Evolutionary conservation across 768 basidiomycete genomes (phyloP).

Genomic region (Pleurotus sapidus): DNA sequence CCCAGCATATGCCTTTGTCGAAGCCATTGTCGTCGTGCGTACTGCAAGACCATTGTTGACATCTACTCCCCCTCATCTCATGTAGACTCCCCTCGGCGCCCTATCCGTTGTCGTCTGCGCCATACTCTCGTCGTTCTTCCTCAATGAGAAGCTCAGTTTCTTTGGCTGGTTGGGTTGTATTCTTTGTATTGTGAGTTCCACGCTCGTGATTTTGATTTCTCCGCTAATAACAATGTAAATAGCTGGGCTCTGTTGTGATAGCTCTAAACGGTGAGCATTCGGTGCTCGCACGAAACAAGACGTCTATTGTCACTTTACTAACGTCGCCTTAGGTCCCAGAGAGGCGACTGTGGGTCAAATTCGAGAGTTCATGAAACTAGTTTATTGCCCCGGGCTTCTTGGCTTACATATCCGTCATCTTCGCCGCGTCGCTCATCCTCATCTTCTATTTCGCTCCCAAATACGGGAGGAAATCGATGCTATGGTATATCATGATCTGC

Average conservation of each 20-base stretch:
- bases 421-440: slow-evolving; percentile 63
- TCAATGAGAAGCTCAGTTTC: slow-evolving; percentile 89
- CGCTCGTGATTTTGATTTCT: background rate
- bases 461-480: slow-evolving; percentile 90
- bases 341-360: slow-evolving; percentile 73
- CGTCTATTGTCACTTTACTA: slow-evolving; percentile 13
- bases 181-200: slow-evolving; percentile 75
- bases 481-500: slow-evolving; percentile 94
- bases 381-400: slow-evolving; percentile 87
- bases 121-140: slow-evolving; percentile 88
- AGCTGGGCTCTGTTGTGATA: slow-evolving; percentile 87
- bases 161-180: slow-evolving; percentile 97
- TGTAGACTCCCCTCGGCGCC: slow-evolving; percentile 89
- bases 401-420: slow-evolving; percentile 60
- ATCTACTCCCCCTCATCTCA: slow-evolving; percentile 2
- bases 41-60: background rate
- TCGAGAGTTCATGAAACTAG: slow-evolving; percentile 64
- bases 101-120: slow-evolving; percentile 96
- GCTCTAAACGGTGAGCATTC: slow-evolving; percentile 71
- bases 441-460: slow-evolving; percentile 83
- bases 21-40: slow-evolving; percentile 88
- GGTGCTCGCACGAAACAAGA: slow-evolving; percentile 21
- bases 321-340: slow-evolving; percentile 48
- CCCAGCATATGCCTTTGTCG: slow-evolving; percentile 82
- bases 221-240: slow-evolving; percentile 4